Evolutionary conservation across 2,329 filamentous ascomycete genomes (phyloP), one percentile per base, ranked within the genome.

Genomic region (Fusarium clavum): DNA sequence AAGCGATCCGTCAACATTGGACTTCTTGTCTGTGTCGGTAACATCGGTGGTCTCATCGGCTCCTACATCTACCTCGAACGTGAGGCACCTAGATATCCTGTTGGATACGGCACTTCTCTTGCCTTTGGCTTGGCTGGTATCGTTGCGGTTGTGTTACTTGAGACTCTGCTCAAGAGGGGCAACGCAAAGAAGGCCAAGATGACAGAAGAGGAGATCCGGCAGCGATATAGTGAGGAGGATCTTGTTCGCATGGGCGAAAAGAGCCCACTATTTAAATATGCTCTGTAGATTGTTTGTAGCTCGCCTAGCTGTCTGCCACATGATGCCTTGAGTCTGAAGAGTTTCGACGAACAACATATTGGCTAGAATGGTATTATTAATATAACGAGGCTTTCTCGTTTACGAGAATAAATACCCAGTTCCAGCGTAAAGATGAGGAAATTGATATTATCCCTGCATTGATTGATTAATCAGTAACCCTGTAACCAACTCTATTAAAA

Each of bases 1-100:
- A 83, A 81, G 49, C 77, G 83, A 24, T 81, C 81, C 8, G 79
- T 83, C 46, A 79, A 80, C 3, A 83, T 83, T 51, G 83, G 76
- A 0, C 79, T 80, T 30, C 64, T 83, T 0, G 79, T 84, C 16
- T 81, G 78, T n/a, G 70, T 79, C 25, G 82, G 82, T 6, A 64
- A 64, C 10, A 64, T 64, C 4, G 61, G 61, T 3, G 61, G 61
- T 8, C 38, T 64, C 1, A 64, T 64, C 6, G 61, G 61, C 6
- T 64, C 59, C 27, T 64, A 64, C 1, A 64, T 64, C 8, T 64
- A 64, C 25, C 61, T 64, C 16, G 61, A 48, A 9, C 44, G 59
- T 9, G 61, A 64, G 8, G 59, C 61, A 10, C 61, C 61, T 7
- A 38, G 61, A 1, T 64, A 64, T 32, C 61, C 61, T 0, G 51